These are phyloP conservation scores for Coleophoma eucalyptorum DNA, from an alignment of 2,329 filamentous ascomycete genomes.

Conservation along the genomic window DNA sequence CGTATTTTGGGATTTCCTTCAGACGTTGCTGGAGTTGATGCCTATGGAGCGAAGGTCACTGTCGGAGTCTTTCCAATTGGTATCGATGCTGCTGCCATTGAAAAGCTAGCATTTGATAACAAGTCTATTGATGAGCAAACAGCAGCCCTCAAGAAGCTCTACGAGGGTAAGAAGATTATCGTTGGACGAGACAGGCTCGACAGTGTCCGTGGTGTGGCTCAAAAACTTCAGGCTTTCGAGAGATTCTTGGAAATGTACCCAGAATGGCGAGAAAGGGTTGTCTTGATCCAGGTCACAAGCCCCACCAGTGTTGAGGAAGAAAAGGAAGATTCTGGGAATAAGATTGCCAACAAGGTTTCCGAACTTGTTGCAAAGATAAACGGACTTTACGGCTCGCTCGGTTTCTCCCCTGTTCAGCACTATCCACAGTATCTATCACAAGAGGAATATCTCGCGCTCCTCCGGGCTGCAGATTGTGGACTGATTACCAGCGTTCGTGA, in stretches of 20 bases:
- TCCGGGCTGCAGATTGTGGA: conserved; percentile 85
- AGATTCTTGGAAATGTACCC: conserved; percentile 93
- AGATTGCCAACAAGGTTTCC: conserved; percentile 83
- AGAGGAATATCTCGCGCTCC: conserved; percentile 91
- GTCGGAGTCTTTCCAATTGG: conserved; percentile 94
- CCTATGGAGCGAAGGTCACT: conserved; percentile 83
- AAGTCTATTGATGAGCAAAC: conserved; percentile 69
- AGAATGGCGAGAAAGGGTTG: conserved; percentile 82
- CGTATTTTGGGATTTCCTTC: conserved; percentile 88
- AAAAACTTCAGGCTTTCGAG: conserved; percentile 89
- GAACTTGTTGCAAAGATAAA: conserved; percentile 91
- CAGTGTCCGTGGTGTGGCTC: conserved; percentile 87
- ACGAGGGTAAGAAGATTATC: conserved; percentile 89
- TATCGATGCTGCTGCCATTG: conserved; percentile 81
- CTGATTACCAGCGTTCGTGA: conserved; percentile 94
- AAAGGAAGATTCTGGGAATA: conserved; percentile 71
- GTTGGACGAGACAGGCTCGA: conserved; percentile 93
- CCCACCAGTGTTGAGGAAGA: conserved; percentile 78
- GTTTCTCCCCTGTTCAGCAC: conserved; percentile 88
- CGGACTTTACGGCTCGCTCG: conserved; percentile 80
- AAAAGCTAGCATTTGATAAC: conserved; percentile 68
- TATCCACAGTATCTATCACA: conserved; percentile 89
- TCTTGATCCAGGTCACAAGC: conserved; percentile 92
- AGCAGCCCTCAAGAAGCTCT: conserved; percentile 68
- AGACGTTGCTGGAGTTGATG: conserved; percentile 79